Evolutionary conservation across 1,284 basidiomycete genomes (phyloP).

Genomic region (Mycena citricolor): DNA sequence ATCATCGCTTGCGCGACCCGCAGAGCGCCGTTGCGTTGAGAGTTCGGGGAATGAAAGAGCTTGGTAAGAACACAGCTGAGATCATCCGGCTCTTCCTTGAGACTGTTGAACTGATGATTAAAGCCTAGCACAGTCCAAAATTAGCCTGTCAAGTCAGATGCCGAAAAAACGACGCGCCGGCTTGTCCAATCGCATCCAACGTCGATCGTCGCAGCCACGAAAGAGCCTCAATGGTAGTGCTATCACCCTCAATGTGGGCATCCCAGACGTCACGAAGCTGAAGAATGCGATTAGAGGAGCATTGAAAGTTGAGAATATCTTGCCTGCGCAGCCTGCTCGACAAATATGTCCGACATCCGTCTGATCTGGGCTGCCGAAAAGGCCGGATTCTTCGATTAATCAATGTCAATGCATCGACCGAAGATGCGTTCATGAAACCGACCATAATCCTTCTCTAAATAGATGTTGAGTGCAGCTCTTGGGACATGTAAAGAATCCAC

Average conservation of each 20-base stretch:
- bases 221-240: constrained; percentile 4
- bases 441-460: constrained; percentile 5
- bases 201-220: constrained; percentile 8
- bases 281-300: not conserved
- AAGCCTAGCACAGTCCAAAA: constrained; percentile 9
- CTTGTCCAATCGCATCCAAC: constrained; percentile 14
- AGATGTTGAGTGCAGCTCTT: not conserved
- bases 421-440: too few relatives aligned
- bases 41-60: constrained; percentile 5
- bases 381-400: constrained; percentile 13
- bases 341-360: constrained; percentile 6
- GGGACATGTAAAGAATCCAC: not conserved
- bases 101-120: constrained; percentile 4
- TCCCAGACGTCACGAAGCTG: constrained; percentile 16
- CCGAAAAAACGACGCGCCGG: too few relatives aligned
- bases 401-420: not conserved
- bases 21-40: not conserved
- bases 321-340: constrained; percentile 9
- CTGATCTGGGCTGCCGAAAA: constrained; percentile 13
- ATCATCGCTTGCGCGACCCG: constrained; percentile 8
- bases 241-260: not conserved
- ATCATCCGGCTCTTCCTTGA: constrained; percentile 4
- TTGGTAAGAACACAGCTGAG: constrained; percentile 4
- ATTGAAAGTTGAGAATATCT: not conserved
- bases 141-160: too few relatives aligned